phyloP scores from a whole-genome alignment of 306 rosid species.

The Cucurbita moschata region DNA sequence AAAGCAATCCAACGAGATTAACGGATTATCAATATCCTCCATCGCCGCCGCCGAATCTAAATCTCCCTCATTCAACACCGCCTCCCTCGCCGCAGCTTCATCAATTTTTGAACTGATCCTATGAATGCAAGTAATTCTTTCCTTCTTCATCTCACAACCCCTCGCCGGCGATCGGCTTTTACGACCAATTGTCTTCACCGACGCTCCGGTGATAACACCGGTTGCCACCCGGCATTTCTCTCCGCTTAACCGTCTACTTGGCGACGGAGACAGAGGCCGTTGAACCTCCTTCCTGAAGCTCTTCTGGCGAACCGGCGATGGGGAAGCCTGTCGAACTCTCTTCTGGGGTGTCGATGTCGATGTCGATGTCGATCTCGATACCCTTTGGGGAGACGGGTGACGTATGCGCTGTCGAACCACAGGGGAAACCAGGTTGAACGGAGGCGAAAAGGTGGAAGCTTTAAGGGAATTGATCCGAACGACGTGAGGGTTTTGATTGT shows the following conservation, averaged over 20 bases:
- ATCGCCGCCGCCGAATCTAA: slow-evolving; percentile 17
- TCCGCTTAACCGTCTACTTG: slow-evolving; percentile 31
- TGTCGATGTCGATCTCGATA: background rate
- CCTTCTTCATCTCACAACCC: slow-evolving; percentile 32
- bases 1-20: slow-evolving; percentile 78
- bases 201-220: too few relatives aligned
- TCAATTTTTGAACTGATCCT: slow-evolving; percentile 43
- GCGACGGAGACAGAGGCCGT: slow-evolving; percentile 38
- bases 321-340: slow-evolving; percentile 32
- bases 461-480: slow-evolving; percentile 45
- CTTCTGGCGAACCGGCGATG: slow-evolving; percentile 41
- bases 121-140: slow-evolving; percentile 11
- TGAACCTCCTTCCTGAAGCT: slow-evolving; percentile 42
- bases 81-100: slow-evolving; percentile 43
- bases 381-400: slow-evolving; percentile 9
- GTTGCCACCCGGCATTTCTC: slow-evolving; percentile 1
- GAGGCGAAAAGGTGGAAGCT: slow-evolving; percentile 12
- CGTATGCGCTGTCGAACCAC: background rate
- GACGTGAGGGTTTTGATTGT: slow-evolving; percentile 58
- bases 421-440: background rate
- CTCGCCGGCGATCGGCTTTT: slow-evolving; percentile 5
- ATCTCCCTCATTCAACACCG: slow-evolving; percentile 5
- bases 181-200: too few relatives aligned
- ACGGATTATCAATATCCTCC: slow-evolving; percentile 75
- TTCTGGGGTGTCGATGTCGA: slow-evolving; percentile 22